Evolutionary conservation across 2,329 filamentous ascomycete genomes (phyloP).

Genomic region (Westerdykella sp.): DNA sequence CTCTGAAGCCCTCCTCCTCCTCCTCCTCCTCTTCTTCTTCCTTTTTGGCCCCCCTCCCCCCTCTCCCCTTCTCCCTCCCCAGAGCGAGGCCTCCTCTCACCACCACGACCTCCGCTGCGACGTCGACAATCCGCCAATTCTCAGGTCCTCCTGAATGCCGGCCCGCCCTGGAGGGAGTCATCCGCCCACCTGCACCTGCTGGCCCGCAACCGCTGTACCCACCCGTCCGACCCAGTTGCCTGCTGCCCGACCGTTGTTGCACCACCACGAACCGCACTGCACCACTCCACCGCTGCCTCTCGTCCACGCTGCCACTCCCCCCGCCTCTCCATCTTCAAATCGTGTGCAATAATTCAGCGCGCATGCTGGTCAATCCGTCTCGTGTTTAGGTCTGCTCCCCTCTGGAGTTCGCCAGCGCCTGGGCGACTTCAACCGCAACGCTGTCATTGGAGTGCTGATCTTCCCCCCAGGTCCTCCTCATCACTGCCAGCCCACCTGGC

Average conservation of each 20-base stretch:
- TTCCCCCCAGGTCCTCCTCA: slow-evolving; percentile 19
- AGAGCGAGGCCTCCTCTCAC: slow-evolving; percentile 4
- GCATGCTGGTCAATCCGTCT: slow-evolving; percentile 31
- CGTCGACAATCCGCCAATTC: slow-evolving; percentile 20
- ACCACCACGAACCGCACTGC: slow-evolving; percentile 15
- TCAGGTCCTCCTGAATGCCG: slow-evolving; percentile 7
- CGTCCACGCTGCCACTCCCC: not conserved
- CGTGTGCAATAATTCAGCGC: not conserved
- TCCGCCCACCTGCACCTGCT: slow-evolving; percentile 4
- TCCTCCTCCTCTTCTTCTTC: slow-evolving; percentile 6
- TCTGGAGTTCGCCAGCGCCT: not conserved
- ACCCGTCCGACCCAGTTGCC: slow-evolving; percentile 4
- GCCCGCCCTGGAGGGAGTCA: slow-evolving; percentile 8
- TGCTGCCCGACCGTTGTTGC: slow-evolving; percentile 16
- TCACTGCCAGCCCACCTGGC: slow-evolving; percentile 33
- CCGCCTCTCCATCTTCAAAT: not conserved
- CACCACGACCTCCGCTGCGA: slow-evolving; percentile 26
- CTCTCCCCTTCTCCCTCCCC: slow-evolving; percentile 8
- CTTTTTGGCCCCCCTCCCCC: not conserved
- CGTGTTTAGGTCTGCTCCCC: slow-evolving; percentile 20
- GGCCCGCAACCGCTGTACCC: slow-evolving; percentile 1
- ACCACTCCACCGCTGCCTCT: slow-evolving; percentile 2
- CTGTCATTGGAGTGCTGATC: slow-evolving; percentile 23
- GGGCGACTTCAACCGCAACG: slow-evolving; percentile 11
- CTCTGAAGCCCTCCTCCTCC: not conserved